These are phyloP conservation scores for Sonneratia caseolaris DNA, from an alignment of 345 rosid species.

Conservation along the genomic window DNA sequence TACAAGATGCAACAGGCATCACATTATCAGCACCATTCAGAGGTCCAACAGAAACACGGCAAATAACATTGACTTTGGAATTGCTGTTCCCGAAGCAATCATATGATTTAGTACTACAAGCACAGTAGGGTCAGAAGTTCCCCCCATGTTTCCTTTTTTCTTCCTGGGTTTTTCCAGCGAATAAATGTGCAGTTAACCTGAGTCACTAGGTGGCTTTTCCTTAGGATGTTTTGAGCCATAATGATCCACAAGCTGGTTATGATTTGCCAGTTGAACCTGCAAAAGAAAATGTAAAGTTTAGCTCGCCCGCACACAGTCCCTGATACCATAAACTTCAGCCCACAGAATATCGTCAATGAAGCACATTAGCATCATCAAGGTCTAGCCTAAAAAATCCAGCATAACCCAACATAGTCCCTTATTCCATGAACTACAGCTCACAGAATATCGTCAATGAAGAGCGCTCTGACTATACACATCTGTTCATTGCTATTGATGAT, in stretches of 20 bases:
- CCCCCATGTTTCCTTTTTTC: not conserved
- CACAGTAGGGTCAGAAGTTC: not conserved
- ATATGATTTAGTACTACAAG: not conserved
- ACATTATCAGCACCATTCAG: no score
- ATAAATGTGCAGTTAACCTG: conserved; percentile 20
- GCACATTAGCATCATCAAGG: no score
- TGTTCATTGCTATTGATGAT: no score
- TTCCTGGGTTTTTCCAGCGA: not conserved
- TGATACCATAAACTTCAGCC: no score
- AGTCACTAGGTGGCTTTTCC: conserved; percentile 47
- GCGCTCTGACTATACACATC: no score
- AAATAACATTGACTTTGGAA: not conserved
- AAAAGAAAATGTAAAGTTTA: not conserved
- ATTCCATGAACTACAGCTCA: not conserved
- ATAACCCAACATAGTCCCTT: no score
- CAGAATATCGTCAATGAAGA: not conserved
- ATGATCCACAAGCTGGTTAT: conserved; percentile 60
- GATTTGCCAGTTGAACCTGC: conserved; percentile 56
- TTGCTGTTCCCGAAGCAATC: no score
- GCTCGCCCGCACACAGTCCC: no score
- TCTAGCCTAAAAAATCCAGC: no score
- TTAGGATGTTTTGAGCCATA: conserved; percentile 60
- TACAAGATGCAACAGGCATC: no score
- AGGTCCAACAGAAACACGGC: no score
- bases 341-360: no score